Conservation (phyloP, 208 protist genomes). For the Balamuthia mandrillaris region DNA sequence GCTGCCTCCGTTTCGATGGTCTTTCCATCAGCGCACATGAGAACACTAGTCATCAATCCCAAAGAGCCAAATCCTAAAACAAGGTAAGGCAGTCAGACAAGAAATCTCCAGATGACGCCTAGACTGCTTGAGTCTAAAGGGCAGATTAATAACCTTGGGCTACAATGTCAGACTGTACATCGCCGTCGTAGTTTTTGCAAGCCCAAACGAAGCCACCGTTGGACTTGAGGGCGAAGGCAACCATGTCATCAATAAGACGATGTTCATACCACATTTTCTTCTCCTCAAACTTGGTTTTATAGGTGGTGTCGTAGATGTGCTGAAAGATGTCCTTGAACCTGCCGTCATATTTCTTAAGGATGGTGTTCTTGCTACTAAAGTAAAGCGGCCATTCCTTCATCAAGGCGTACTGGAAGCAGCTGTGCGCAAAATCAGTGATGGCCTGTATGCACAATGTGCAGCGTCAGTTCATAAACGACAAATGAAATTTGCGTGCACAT, state of each 20-base stretch:
- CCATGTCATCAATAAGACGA: conserved; percentile 96
- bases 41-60: conserved; percentile 95
- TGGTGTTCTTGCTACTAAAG: conserved; percentile 96
- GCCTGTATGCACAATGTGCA: conserved; percentile 70
- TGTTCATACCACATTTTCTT: conserved; percentile 70
- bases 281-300: conserved; percentile 31
- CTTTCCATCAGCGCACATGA: conserved; percentile 92
- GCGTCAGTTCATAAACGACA: neutral
- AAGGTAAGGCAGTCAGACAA: neutral
- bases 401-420: conserved; percentile 91
- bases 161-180: conserved; percentile 96
- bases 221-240: conserved; percentile 75
- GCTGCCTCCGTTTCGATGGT: conserved; percentile 95
- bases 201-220: conserved; percentile 91
- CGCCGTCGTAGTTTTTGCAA: conserved; percentile 98
- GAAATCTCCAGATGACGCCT: neutral
- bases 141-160: conserved; percentile 76
- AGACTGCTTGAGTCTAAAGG: neutral
- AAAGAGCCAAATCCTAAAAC: conserved; percentile 90
- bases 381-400: conserved; percentile 87
- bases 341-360: conserved; percentile 96
- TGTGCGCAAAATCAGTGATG: conserved; percentile 89
- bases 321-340: conserved; percentile 95
- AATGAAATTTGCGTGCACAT: neutral
- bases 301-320: conserved; percentile 79